These are phyloP conservation scores for Emmonsiellopsis sp. DNA, from an alignment of 2,329 filamentous ascomycete genomes.

Conservation along the genomic window DNA sequence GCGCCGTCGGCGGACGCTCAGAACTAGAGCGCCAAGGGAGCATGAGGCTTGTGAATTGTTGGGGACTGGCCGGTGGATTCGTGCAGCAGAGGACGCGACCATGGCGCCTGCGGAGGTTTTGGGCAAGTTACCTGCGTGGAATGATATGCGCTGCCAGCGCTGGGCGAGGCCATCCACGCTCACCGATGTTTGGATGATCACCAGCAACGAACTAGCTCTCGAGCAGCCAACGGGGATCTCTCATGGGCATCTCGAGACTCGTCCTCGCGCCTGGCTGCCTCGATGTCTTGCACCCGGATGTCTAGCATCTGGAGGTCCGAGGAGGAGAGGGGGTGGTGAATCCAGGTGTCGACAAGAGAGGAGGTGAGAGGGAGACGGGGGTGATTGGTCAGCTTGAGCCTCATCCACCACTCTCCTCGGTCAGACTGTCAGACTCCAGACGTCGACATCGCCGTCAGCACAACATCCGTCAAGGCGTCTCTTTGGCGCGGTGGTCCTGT, in stretches of 20 bases:
- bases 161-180: no score
- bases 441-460: not conserved
- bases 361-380: not conserved
- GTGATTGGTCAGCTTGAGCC: not conserved
- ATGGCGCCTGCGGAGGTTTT: not conserved
- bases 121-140: no score
- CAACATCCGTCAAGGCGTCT: not conserved
- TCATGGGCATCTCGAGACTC: not conserved
- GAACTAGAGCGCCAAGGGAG: slow-evolving; percentile 2
- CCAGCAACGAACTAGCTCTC: not conserved
- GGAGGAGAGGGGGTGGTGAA: no score
- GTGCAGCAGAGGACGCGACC: slow-evolving; percentile 1
- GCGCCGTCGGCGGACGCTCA: slow-evolving; percentile 4
- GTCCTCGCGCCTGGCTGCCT: not conserved
- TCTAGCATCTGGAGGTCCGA: no score
- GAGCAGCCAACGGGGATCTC: not conserved
- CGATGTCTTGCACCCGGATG: no score
- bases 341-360: not conserved
- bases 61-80: slow-evolving; percentile 4
- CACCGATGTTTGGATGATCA: no score
- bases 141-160: no score
- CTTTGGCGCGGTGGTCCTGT: no score
- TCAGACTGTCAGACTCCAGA: not conserved
- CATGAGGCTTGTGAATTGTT: not conserved
- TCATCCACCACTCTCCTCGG: not conserved